Evolutionary conservation across 2,329 filamentous ascomycete species (phyloP).

Genomic region (Penicillium hordei): DNA sequence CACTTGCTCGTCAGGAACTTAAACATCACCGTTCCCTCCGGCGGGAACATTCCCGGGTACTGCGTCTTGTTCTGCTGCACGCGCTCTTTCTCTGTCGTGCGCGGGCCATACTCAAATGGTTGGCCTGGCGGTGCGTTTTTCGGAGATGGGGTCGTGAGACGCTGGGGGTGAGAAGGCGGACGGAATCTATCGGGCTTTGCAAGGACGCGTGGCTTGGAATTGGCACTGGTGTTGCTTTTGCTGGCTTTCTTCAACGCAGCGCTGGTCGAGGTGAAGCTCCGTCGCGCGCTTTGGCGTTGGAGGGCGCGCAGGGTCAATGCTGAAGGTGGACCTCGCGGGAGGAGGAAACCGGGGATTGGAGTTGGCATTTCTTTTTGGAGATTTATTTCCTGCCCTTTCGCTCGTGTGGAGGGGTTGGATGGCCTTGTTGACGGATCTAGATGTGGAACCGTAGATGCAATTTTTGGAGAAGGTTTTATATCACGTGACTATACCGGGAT

Average conservation of each 20-base stretch:
- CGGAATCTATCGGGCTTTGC: constrained; percentile 88
- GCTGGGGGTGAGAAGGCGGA: constrained; percentile 81
- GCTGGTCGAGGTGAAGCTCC: constrained; percentile 28
- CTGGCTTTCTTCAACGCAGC: constrained; percentile 12
- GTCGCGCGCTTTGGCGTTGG: constrained; percentile 20
- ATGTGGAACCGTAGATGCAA: constrained; percentile 7
- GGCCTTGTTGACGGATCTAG: constrained; percentile 9
- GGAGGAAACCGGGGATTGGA: constrained; percentile 65
- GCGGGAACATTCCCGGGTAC: constrained; percentile 88
- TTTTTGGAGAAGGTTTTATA: constrained; percentile 10
- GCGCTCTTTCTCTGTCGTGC: constrained; percentile 62
- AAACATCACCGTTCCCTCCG: constrained; percentile 75
- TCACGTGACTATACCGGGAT: constrained; percentile 1
- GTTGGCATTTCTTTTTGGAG: constrained; percentile 17
- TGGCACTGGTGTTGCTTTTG: constrained; percentile 37
- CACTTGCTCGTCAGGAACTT: constrained; percentile 77
- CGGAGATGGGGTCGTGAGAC: constrained; percentile 49
- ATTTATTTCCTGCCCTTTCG: neutral
- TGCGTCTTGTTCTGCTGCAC: constrained; percentile 63
- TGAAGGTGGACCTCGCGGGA: constrained; percentile 56
- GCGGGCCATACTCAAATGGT: constrained; percentile 72
- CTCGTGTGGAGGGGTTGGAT: constrained; percentile 4
- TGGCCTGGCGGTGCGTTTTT: constrained; percentile 21
- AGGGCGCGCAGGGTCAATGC: constrained; percentile 31
- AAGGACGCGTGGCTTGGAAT: constrained; percentile 68